A percentile compares a stretch with the other conserved stretches of the same genome.
Conservation (phyloP, 495 filamentous ascomycete genomes). For the Annulohypoxylon bovei region DNA sequence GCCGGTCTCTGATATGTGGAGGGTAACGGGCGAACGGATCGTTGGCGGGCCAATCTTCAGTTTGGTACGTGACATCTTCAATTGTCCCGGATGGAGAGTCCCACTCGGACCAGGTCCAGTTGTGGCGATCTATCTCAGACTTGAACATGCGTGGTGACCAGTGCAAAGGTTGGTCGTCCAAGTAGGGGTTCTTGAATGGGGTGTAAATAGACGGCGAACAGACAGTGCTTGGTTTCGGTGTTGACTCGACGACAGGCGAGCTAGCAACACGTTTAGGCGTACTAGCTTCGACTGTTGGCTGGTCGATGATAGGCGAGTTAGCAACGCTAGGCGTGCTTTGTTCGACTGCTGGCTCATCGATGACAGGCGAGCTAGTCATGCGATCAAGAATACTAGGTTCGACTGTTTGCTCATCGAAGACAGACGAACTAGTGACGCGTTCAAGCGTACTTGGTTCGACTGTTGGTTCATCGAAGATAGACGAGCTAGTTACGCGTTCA, state of each 20-base stretch:
- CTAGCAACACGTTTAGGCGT: background rate
- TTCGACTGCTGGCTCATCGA: background rate
- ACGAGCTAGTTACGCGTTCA: background rate
- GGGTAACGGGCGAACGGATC: slow-evolving; percentile 11
- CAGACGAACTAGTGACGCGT: background rate
- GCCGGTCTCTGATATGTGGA: background rate
- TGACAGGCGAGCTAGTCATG: background rate
- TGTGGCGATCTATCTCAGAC: slow-evolving; percentile 29
- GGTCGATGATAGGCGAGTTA: background rate
- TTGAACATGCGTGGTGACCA: slow-evolving; percentile 40
- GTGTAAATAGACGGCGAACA: background rate
- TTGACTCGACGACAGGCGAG: slow-evolving; percentile 5
- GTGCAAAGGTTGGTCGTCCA: slow-evolving; percentile 27
- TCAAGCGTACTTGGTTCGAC: background rate
- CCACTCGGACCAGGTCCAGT: slow-evolving; percentile 40
- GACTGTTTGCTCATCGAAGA: background rate
- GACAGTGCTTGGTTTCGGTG: background rate
- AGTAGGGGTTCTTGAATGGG: slow-evolving; percentile 33
- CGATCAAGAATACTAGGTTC: background rate
- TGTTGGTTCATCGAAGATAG: background rate
- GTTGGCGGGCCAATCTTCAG: slow-evolving; percentile 3
- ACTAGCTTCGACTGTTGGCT: background rate
- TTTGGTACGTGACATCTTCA: slow-evolving; percentile 32
- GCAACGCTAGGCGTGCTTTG: background rate
- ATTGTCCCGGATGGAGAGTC: slow-evolving; percentile 35